Evolutionary conservation across 2,329 filamentous ascomycete genomes (phyloP).

Genomic region (Xylaria arbuscula): DNA sequence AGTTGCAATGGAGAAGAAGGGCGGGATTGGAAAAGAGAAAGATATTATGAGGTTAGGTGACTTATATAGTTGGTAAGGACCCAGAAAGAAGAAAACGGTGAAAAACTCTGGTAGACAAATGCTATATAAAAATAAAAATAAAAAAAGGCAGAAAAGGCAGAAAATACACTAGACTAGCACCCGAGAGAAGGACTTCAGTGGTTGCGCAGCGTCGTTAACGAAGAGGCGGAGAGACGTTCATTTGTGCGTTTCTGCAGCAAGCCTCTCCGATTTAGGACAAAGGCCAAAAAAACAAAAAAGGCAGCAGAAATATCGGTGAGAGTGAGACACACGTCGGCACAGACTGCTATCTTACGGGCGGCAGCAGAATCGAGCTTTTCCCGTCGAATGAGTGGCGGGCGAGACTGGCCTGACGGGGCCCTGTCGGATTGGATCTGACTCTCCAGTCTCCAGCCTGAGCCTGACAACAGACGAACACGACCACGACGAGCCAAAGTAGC

Average conservation of each 20-base stretch:
- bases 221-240: constrained; percentile 46
- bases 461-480: constrained; percentile 38
- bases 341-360: constrained; percentile 38
- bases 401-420: constrained; percentile 40
- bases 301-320: constrained; percentile 51
- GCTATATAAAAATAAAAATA: not conserved
- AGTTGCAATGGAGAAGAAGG: constrained; percentile 13
- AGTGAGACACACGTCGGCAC: constrained; percentile 49
- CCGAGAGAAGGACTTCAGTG: constrained; percentile 38
- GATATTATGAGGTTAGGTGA: constrained; percentile 17
- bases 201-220: constrained; percentile 42
- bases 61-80: constrained; percentile 29
- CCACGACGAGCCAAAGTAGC: constrained; percentile 39
- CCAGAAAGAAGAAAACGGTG: constrained; percentile 35
- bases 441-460: constrained; percentile 28
- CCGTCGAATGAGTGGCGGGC: constrained; percentile 33
- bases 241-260: constrained; percentile 47
- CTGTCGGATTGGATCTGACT: constrained; percentile 37
- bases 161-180: constrained; percentile 39
- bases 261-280: constrained; percentile 50
- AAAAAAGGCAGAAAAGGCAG: constrained; percentile 37
- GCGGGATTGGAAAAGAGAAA: constrained; percentile 29
- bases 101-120: constrained; percentile 28
- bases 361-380: constrained; percentile 37
- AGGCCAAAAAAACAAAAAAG: constrained; percentile 36